phyloP scores from a whole-genome alignment of 192 early-diverging fungal genomes.

The Funneliformis geosporum region DNA sequence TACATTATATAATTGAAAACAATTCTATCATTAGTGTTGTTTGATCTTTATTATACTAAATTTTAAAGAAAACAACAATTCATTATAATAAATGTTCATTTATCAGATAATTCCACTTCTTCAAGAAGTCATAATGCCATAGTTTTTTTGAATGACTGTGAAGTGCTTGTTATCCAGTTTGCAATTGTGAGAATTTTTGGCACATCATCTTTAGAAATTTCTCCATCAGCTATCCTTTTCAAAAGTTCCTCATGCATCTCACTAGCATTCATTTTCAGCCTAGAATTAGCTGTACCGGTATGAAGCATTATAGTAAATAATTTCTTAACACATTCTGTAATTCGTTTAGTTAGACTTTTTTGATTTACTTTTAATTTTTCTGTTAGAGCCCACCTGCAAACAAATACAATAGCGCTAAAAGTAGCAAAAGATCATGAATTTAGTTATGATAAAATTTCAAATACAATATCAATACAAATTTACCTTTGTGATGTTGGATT shows the following conservation, averaged over 20 bases:
- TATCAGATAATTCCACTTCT: neutral
- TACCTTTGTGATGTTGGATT: no score
- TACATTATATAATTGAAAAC: no score
- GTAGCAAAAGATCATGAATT: no score
- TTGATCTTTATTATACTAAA: no score
- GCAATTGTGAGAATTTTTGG: neutral
- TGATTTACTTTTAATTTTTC: no score
- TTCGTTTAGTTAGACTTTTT: neutral
- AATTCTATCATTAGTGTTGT: no score
- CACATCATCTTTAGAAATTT: neutral
- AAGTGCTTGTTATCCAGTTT: neutral
- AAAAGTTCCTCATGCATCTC: neutral
- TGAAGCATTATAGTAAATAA: neutral
- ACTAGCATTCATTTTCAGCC: constrained; percentile 1
- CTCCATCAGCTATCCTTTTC: neutral
- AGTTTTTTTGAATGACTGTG: neutral
- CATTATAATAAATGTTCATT: no score
- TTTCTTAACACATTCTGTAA: neutral
- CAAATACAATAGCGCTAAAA: no score
- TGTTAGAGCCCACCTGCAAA: neutral
- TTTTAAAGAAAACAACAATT: no score
- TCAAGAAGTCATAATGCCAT: neutral
- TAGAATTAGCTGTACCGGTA: neutral
- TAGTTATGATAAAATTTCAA: no score
- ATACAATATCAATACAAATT: no score